Evolutionary conservation across 345 rosid species (phyloP).

Genomic region (Hevea brasiliensis): DNA sequence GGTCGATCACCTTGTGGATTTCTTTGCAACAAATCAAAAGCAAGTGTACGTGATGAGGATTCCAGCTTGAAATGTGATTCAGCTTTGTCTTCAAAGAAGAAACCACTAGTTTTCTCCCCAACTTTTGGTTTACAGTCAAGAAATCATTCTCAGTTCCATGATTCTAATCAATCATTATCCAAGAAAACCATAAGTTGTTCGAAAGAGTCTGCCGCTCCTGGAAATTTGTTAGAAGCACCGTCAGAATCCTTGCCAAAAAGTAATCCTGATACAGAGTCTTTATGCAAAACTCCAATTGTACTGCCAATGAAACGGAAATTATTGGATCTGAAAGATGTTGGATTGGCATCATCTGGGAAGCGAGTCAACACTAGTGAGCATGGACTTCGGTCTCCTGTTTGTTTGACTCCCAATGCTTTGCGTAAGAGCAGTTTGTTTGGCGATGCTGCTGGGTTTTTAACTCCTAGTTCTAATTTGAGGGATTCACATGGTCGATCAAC

Average conservation of each 20-base stretch:
- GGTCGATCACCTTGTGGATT: slow-evolving; percentile 73
- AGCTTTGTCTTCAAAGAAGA: slow-evolving; percentile 66
- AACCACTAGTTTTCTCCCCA: slow-evolving; percentile 71
- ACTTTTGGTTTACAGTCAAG: slow-evolving; percentile 54
- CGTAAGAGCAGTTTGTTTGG: slow-evolving; percentile 43
- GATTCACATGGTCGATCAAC: slow-evolving; percentile 45
- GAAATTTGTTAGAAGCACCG: slow-evolving; percentile 39
- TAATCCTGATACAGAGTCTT: slow-evolving; percentile 50
- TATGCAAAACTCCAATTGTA: slow-evolving; percentile 63
- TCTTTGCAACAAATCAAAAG: slow-evolving; percentile 50
- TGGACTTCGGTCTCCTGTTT: slow-evolving; percentile 64
- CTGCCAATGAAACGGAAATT: slow-evolving; percentile 78
- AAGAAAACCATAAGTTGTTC: slow-evolving; percentile 39
- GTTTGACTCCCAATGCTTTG: slow-evolving; percentile 48
- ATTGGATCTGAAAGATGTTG: slow-evolving; percentile 65
- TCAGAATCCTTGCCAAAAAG: slow-evolving; percentile 42
- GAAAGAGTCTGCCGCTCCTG: slow-evolving; percentile 38
- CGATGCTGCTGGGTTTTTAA: slow-evolving; percentile 55
- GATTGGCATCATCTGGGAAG: slow-evolving; percentile 55
- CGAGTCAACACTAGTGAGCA: slow-evolving; percentile 65
- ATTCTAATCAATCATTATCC: slow-evolving; percentile 38
- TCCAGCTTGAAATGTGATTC: slow-evolving; percentile 44
- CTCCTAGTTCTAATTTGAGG: slow-evolving; percentile 50
- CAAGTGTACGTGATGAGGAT: slow-evolving; percentile 45
- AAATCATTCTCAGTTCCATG: slow-evolving; percentile 46